A percentile compares a stretch with the other conserved stretches of the same genome.
These are phyloP conservation scores for Mycena belliarum DNA, from an alignment of 768 basidiomycete species.

Conservation along the genomic window DNA sequence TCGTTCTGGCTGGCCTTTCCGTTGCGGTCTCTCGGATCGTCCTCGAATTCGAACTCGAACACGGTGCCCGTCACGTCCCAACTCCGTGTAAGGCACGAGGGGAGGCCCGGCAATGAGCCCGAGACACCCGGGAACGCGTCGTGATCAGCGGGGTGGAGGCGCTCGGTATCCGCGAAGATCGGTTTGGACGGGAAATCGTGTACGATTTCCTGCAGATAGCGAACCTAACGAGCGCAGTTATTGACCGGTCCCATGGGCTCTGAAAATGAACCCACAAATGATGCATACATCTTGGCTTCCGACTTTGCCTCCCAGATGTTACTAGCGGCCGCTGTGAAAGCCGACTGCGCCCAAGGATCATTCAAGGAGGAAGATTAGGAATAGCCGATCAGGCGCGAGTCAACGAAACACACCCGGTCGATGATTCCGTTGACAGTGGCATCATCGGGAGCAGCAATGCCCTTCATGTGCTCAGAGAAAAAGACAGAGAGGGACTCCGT, in stretches of 20 bases:
- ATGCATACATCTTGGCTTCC: too few relatives aligned
- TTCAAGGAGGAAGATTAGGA: too few relatives aligned
- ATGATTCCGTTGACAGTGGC: not conserved
- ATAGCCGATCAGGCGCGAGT: too few relatives aligned
- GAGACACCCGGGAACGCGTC: not conserved
- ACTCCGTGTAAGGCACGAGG: not conserved
- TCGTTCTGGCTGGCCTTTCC: not conserved
- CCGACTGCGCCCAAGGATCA: too few relatives aligned
- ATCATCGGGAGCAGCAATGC: not conserved
- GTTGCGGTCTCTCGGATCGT: not conserved
- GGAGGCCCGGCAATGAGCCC: not conserved
- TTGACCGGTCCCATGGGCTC: not conserved
- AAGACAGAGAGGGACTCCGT: not conserved
- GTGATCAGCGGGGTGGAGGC: constrained; percentile 4
- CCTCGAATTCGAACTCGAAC: not conserved
- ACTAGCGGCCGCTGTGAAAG: too few relatives aligned
- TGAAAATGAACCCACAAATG: too few relatives aligned
- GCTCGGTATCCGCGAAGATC: not conserved
- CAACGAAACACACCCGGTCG: too few relatives aligned
- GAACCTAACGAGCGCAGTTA: not conserved
- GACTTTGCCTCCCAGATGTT: too few relatives aligned
- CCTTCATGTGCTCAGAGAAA: not conserved
- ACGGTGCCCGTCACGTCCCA: too few relatives aligned
- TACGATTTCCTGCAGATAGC: not conserved
- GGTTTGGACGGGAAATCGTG: not conserved